Conservation (phyloP, 2,329 filamentous ascomycete species). For the Calonectria pteridis region DNA sequence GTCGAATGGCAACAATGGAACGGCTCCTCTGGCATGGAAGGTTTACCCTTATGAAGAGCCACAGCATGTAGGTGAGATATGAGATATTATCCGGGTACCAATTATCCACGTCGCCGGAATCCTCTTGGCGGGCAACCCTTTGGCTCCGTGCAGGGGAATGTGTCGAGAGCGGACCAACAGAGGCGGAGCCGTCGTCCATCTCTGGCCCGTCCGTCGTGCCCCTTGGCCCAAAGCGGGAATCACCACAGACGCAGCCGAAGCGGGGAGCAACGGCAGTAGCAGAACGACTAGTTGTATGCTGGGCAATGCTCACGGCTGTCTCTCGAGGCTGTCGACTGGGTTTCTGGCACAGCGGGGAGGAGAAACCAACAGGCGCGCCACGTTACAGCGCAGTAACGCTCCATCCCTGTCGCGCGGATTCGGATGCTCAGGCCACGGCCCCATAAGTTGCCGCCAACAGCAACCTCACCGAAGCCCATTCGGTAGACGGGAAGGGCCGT, state of each 20-base stretch:
- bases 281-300: neutral
- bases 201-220: neutral
- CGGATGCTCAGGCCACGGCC: constrained; percentile 4
- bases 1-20: constrained; percentile 5
- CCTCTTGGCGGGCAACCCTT: neutral
- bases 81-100: constrained; percentile 2
- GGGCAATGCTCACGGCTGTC: neutral
- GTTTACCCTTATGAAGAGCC: constrained; percentile 8
- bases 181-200: neutral
- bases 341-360: too few species aligned
- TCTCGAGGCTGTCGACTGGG: neutral
- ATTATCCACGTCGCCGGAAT: neutral
- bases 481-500: neutral
- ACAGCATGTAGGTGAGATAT: neutral
- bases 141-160: neutral
- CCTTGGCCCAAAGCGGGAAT: neutral
- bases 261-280: neutral
- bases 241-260: neutral
- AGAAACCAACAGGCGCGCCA: neutral
- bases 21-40: neutral
- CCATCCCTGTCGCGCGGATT: neutral
- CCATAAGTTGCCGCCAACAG: constrained; percentile 9
- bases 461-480: neutral
- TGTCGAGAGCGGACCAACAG: constrained; percentile 6
- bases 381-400: neutral